These are phyloP conservation scores for Lodderomyces jiufengensis DNA, from an alignment of 1,139 yeast genomes.

Conservation along the genomic window DNA sequence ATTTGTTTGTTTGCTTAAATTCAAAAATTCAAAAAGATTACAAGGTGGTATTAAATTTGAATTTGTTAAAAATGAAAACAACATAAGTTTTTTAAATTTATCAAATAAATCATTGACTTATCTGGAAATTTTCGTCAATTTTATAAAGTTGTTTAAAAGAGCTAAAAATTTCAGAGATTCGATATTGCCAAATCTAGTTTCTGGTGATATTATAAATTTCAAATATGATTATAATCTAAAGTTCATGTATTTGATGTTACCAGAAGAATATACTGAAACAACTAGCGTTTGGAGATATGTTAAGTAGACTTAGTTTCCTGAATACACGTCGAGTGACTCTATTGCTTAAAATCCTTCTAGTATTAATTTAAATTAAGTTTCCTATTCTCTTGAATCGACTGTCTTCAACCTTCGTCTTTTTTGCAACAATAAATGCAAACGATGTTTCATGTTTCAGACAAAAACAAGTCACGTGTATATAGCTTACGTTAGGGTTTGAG, in stretches of 20 bases:
- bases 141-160: slow-evolving; percentile 27
- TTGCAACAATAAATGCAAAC: too few species aligned
- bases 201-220: slow-evolving; percentile 31
- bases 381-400: too few species aligned
- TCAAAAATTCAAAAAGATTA: slow-evolving; percentile 78
- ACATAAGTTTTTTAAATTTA: slow-evolving; percentile 27
- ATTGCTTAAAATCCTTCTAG: too few species aligned
- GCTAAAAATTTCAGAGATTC: slow-evolving; percentile 30
- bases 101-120: slow-evolving; percentile 40
- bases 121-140: slow-evolving; percentile 36
- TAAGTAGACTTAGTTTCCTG: slow-evolving; percentile 22
- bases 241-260: slow-evolving; percentile 42
- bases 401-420: slow-evolving; percentile 1
- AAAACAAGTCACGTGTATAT: too few species aligned
- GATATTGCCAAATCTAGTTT: slow-evolving; percentile 24
- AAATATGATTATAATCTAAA: slow-evolving; percentile 30
- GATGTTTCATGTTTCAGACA: too few species aligned
- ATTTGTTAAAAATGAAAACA: slow-evolving; percentile 14
- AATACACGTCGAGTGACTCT: too few species aligned
- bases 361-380: too few species aligned
- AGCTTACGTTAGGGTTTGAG: too few species aligned
- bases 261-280: slow-evolving; percentile 31
- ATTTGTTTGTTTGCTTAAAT: slow-evolving; percentile 70
- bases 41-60: slow-evolving; percentile 81
- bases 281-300: slow-evolving; percentile 30